Base-by-base conservation (phyloP, 2,329 filamentous ascomycete species). In the Xylaria multiplex region DNA sequence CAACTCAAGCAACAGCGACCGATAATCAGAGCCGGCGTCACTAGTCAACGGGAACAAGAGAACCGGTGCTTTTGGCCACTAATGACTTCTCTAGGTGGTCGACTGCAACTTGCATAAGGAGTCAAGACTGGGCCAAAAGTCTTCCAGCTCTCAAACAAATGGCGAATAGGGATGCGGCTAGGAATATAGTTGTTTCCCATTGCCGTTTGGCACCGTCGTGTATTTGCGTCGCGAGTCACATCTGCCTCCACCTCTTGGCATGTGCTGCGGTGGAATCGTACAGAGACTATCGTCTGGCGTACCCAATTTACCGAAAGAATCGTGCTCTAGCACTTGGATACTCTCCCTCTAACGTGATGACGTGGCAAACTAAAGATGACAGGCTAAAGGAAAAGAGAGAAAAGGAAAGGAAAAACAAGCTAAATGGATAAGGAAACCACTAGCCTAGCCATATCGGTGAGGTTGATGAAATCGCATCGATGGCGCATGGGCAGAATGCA, bases 311-410 rank as follows among this genome's bases (percentile, higher is more conserved):
- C 46, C 56, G 24, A 60, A 58, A 62, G 68, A 69, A 65, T 32
- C 70, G 74, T 74, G 64, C 76, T 76, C 75, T 76, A 74, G 72
- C 67, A 69, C 65, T 69, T 74, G 68, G 73, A 76, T 74, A 78
- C 75, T 77, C 76, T 76, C 77, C 75, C 77, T 79, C 77, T 76
- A 77, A 69, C 65, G 68, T 70, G 73, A 68, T 75, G 74, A 73
- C 71, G 74, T 73, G 76, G 71, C 73, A 73, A 71, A 68, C 67
- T 69, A 76, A 73, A 62, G 27, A 58, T 59, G 65, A 74, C 71
- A 76, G 64, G 63, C 54, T 40, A 13, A 59, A 66, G 56, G 62
- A 76, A 71, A 69, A 62, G 73, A 67, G 71, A 65, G 55, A 63
- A 73, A 67, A 71, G 65, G 54, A 74, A 64, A 71, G 71, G 62